Evolutionary conservation across 2,329 filamentous ascomycete genomes (phyloP), one percentile per base, ranked within the genome.

Genomic region (Samsoniella hepiali): DNA sequence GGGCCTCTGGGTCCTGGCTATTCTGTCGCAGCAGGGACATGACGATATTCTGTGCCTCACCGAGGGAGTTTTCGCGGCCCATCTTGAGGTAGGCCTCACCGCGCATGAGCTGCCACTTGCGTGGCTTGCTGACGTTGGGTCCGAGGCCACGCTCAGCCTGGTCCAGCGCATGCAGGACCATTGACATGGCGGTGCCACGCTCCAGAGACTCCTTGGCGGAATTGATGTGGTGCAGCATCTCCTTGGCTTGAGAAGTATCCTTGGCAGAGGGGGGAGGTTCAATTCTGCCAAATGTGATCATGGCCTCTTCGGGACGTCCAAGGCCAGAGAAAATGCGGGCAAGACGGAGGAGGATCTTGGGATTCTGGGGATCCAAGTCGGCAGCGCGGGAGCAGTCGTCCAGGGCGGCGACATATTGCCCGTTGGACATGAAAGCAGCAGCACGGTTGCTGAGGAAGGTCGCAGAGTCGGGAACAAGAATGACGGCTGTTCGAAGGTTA

Each of bases 391-490:
- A 88, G 77, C 91, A 95, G 77, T 99, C 95, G 63, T 95, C 91
- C 65, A 98, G 80, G 17, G 95, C 95, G 66, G 89, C 84, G 63
- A 84, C 79, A 74, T 89, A 97, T 71, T 89, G 87, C 69, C 88
- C 88, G 64, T 91, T 91, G 60, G 91, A 91, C 83, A 99, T 97
- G 79, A 91, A 92, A 42, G 95, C 95, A 36, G 95, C 95, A 45
- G 95, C 93, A 71, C 95, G 90, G 82, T 99, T 99, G 75, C 91
- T 94, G 68, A 96, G 85, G 77, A 96, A 98, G 53, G 93, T 96
- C 42, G 93, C 82, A 58, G 93, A 96, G 70, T 88, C 83, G 61
- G 93, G 93, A 71, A 94, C 88, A 67, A 94, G 85, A 70, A 95
- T 90, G 72, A 99, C 90, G 66, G 95, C 95, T 97, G 73, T n/a